phyloP scores from a whole-genome alignment of 176 grass and related monocot species.

The Sorghum bicolor region Sorghum_bicolor_NCBIv3 NC_012879.2:59062001-59062500 shows the following conservation, averaged over 20 bases:
- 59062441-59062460: neutral
- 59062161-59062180: neutral
- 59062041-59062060: constrained; percentile 73
- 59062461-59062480: neutral
- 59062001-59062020: constrained; percentile 31
- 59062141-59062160: neutral
- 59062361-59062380: neutral
- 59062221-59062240: neutral
- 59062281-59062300: neutral
- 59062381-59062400: neutral
- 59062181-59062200: neutral
- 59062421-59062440: neutral
- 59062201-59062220: neutral
- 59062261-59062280: neutral
- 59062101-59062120: too few species aligned
- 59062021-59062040: constrained; percentile 50
- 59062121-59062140: too few species aligned
- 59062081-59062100: constrained; percentile 54
- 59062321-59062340: neutral
- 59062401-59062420: neutral
- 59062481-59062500: neutral
- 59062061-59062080: constrained; percentile 72
- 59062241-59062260: neutral
- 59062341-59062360: neutral
- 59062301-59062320: neutral